A percentile compares a stretch with the other conserved stretches of the same genome.
Evolutionary conservation across 1,284 basidiomycete genomes (phyloP).

Genomic region (Gomphus sp.): DNA sequence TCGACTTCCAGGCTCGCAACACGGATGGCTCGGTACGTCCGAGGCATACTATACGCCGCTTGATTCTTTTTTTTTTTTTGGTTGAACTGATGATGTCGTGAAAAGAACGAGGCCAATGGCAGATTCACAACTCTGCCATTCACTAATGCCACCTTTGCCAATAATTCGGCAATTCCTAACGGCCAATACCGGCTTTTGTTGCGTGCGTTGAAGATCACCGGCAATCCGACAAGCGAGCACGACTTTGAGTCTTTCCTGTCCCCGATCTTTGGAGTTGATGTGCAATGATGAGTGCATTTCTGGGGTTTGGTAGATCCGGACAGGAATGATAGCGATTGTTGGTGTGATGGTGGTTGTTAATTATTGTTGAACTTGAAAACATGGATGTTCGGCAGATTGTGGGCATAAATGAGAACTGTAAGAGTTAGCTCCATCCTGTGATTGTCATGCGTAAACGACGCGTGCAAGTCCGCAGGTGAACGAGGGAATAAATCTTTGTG

Average conservation of each 20-base stretch:
- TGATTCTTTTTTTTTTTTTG: background rate
- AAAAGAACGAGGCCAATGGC: slow-evolving; percentile 21
- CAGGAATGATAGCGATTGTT: too few species aligned
- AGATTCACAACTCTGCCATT: slow-evolving; percentile 32
- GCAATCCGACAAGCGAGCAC: slow-evolving; percentile 37
- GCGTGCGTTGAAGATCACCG: slow-evolving; percentile 50
- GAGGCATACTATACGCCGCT: slow-evolving; percentile 2
- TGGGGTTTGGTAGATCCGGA: background rate
- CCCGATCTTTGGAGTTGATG: slow-evolving; percentile 25
- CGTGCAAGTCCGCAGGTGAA: slow-evolving; percentile 27
- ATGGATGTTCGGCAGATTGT: too few species aligned
- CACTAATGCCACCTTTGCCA: slow-evolving; percentile 35
- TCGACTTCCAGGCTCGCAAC: slow-evolving; percentile 29
- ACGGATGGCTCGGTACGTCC: slow-evolving; percentile 26
- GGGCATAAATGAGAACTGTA: too few species aligned
- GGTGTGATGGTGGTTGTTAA: too few species aligned
- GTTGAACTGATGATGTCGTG: background rate
- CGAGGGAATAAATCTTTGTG: slow-evolving; percentile 43
- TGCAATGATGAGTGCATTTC: background rate
- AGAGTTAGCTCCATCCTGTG: too few species aligned
- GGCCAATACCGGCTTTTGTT: slow-evolving; percentile 53
- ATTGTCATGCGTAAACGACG: too few species aligned
- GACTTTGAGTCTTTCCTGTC: slow-evolving; percentile 53
- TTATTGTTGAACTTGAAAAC: too few species aligned
- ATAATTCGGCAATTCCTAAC: slow-evolving; percentile 50